A percentile compares a stretch with the other conserved stretches of the same genome.
Conservation (phyloP, 2,329 filamentous ascomycete species). For the Pestalotiopsis fici region DNA sequence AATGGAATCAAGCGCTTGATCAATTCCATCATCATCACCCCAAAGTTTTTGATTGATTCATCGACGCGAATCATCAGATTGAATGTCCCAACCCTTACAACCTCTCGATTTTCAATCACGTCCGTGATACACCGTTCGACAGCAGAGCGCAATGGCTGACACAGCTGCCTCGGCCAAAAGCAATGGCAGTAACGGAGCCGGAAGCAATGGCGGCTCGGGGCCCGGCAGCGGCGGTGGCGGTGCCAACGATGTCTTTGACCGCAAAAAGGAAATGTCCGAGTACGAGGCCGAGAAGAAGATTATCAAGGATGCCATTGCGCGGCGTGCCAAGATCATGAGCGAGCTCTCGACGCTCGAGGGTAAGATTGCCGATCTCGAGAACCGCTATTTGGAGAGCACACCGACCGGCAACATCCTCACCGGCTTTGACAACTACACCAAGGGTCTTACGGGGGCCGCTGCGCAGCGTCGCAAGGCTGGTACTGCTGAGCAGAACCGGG, state of each 20-base stretch:
- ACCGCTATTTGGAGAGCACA: conserved; percentile 87
- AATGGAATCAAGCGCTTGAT: background rate
- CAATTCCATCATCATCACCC: background rate
- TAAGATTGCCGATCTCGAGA: conserved; percentile 80
- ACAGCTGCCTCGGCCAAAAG: conserved; percentile 37
- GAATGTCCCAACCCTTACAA: too few relatives aligned
- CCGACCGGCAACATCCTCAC: conserved; percentile 92
- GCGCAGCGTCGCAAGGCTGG: conserved; percentile 66
- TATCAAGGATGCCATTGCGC: conserved; percentile 49
- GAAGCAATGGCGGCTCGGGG: conserved; percentile 17
- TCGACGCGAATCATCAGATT: too few relatives aligned
- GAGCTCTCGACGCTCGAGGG: conserved; percentile 66
- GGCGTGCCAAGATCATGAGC: conserved; percentile 37
- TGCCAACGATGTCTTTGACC: conserved; percentile 7
- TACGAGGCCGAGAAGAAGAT: conserved; percentile 52
- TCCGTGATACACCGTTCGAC: background rate
- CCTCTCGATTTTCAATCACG: background rate
- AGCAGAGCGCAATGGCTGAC: conserved; percentile 42
- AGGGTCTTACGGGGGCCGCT: conserved; percentile 69
- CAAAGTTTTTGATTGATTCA: too few relatives aligned
- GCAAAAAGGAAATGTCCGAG: conserved; percentile 30
- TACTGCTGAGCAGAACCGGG: conserved; percentile 69
- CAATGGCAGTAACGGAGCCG: conserved; percentile 10
- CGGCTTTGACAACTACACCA: conserved; percentile 98
- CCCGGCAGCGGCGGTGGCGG: background rate